Base-by-base conservation (phyloP, 257 asterid species). In the Capsicum pubescens region DNA sequence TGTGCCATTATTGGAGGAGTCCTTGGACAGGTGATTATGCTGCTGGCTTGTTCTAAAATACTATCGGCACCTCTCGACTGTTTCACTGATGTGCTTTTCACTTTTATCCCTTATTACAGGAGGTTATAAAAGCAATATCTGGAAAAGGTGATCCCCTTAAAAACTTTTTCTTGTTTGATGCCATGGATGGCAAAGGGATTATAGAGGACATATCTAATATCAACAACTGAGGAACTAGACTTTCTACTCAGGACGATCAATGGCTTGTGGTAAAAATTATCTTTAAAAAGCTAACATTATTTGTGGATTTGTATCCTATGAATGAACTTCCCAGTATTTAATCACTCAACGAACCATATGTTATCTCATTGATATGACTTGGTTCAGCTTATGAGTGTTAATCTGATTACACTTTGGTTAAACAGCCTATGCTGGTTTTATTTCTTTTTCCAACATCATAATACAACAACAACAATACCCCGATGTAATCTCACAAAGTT, bases 81-180 rank as follows among this genome's bases (percentile, higher is more conserved):
- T 85, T n/a, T 66, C 63, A 48, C 60, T 72, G 39, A 72, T 19
- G 59, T 72, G 42, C 14, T 58, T 44, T 19, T 44, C 4, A 11
- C 58, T 32, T 60, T 39, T 82, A 77, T 3, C 69, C 64, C 67
- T 19, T 88, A 81, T 76, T 87, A 79, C 76, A 96, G 99, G 98
- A 96, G 90, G 99, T 94, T 72, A 94, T 96, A 16, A 94, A 96
- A 89, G 98, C 95, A 55, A 89, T 96, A 92, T 96, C 98, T 68
- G 98, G 98, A 84, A 96, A 94, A 89, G 98, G 99, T 17, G 97
- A 94, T 81, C 99, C 99, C 3, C 68, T 96, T 55, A 94, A 94
- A 85, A 96, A 96, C 86, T 94, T 94, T 91, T 96, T 96, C 90
- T 92, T 92, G 90, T 96, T 85, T 61, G 97, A 96, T 64, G 93